phyloP scores from a whole-genome alignment of 2,329 filamentous ascomycete species.

The Stagonosporopsis cucurbitacearum region DNA sequence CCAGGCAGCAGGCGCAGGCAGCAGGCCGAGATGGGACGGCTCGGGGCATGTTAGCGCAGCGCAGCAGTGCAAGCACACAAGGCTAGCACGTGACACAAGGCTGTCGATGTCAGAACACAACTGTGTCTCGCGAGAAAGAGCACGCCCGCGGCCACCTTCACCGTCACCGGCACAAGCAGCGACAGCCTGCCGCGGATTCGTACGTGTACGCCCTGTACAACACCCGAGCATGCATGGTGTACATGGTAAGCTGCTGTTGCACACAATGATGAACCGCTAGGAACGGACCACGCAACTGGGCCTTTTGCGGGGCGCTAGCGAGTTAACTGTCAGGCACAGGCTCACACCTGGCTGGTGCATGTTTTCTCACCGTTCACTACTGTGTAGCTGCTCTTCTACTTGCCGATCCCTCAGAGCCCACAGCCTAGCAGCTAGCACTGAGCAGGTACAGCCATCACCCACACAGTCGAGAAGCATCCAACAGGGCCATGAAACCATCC shows the following conservation, averaged over 20 bases:
- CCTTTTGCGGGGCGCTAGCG: neutral
- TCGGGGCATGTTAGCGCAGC: neutral
- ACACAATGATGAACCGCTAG: neutral
- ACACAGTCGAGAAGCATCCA: neutral
- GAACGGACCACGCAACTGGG: neutral
- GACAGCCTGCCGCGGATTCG: neutral
- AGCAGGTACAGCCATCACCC: neutral
- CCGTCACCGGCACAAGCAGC: neutral
- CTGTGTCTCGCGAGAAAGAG: neutral
- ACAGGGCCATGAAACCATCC: slow-evolving; percentile 5
- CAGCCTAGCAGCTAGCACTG: neutral
- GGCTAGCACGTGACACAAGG: too few relatives aligned
- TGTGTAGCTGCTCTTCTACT: neutral
- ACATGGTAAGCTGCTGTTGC: neutral
- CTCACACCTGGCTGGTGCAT: neutral
- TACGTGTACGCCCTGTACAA: too few relatives aligned
- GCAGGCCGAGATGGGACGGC: neutral
- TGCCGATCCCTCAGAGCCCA: neutral
- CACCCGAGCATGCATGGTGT: neutral
- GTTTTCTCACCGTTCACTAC: neutral
- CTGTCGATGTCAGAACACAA: too few relatives aligned
- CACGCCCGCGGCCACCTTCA: too few relatives aligned
- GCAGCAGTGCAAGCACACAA: too few relatives aligned
- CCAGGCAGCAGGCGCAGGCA: slow-evolving; percentile 13
- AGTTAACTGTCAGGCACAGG: neutral